phyloP scores from a whole-genome alignment of 352 stramenopile species.

The Pythium chondricola region DNA sequence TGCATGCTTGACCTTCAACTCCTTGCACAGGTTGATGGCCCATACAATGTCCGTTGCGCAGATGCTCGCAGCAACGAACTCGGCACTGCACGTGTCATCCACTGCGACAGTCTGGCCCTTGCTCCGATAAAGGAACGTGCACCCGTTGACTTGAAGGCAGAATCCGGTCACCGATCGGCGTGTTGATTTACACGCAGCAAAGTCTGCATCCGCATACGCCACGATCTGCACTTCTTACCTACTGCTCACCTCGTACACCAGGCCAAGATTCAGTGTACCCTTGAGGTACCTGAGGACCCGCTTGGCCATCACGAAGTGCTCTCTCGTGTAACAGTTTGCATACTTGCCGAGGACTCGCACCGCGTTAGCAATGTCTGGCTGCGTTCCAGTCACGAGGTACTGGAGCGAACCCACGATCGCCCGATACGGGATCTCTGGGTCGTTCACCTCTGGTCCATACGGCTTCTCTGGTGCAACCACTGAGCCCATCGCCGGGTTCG shows the following conservation, averaged over 20 bases:
- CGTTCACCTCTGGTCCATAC: slow-evolving; percentile 9
- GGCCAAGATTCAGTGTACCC: background rate
- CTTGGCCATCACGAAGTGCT: slow-evolving; percentile 12
- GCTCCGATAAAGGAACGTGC: slow-evolving; percentile 1
- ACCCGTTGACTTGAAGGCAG: background rate
- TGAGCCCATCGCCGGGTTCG: background rate
- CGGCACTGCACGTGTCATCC: slow-evolving; percentile 11
- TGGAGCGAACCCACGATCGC: slow-evolving; percentile 6
- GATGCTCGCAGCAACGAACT: slow-evolving; percentile 5
- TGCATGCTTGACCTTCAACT: background rate
- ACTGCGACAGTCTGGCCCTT: slow-evolving; percentile 1
- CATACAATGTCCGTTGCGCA: slow-evolving; percentile 7
- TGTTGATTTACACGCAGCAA: slow-evolving; percentile 2
- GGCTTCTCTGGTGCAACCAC: background rate
- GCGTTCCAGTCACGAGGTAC: slow-evolving; percentile 5
- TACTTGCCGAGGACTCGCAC: slow-evolving; percentile 7
- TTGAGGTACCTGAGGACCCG: slow-evolving; percentile 9
- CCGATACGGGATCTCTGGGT: slow-evolving; percentile 6
- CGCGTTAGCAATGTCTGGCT: slow-evolving; percentile 14
- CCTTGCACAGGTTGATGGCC: slow-evolving; percentile 1
- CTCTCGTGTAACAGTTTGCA: slow-evolving; percentile 1
- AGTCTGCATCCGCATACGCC: slow-evolving; percentile 9
- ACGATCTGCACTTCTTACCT: background rate
- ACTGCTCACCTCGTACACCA: slow-evolving; percentile 2
- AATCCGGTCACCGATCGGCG: slow-evolving; percentile 6